Evolutionary conservation across 371 early-diverging fungal species (phyloP).

Genomic region (Mortierella sp.): DNA sequence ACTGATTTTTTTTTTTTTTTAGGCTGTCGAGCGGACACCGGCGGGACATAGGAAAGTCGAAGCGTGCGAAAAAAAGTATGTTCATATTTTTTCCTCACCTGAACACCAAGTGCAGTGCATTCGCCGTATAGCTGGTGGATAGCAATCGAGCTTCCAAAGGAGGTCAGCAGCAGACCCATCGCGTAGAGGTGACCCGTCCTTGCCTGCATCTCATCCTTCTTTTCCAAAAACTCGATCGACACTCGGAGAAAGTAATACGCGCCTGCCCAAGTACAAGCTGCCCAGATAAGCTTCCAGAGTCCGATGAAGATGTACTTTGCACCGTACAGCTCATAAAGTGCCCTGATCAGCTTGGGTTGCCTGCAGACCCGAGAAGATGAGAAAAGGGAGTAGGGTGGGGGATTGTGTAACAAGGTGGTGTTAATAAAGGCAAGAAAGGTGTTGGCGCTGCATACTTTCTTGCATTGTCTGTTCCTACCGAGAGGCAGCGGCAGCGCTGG

Average conservation of each 20-base stretch:
- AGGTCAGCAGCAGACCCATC: conserved; percentile 62
- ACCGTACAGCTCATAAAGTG: conserved; percentile 29
- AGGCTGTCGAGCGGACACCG: background rate
- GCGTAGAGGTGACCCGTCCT: conserved; percentile 67
- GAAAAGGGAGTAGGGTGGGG: background rate
- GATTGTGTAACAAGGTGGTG: background rate
- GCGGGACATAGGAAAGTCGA: background rate
- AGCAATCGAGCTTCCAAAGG: conserved; percentile 64
- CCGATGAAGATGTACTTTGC: conserved; percentile 65
- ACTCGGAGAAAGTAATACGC: conserved; percentile 66
- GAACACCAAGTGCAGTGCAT: conserved; percentile 70
- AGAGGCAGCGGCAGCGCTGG: conserved; percentile 15
- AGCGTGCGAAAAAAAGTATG: background rate
- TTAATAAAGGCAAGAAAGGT: background rate
- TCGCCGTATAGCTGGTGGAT: conserved; percentile 71
- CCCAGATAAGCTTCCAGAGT: conserved; percentile 74
- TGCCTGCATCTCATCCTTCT: background rate
- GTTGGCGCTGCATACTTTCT: no score
- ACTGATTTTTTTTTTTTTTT: background rate
- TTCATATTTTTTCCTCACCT: conserved; percentile 52
- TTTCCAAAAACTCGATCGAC: conserved; percentile 60
- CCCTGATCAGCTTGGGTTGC: conserved; percentile 28
- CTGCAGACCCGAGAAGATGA: background rate
- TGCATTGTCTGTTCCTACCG: conserved; percentile 12
- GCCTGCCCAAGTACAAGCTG: conserved; percentile 71